Evolutionary conservation across 2,329 filamentous ascomycete species (phyloP).

Genomic region (Fusarium siculi): DNA sequence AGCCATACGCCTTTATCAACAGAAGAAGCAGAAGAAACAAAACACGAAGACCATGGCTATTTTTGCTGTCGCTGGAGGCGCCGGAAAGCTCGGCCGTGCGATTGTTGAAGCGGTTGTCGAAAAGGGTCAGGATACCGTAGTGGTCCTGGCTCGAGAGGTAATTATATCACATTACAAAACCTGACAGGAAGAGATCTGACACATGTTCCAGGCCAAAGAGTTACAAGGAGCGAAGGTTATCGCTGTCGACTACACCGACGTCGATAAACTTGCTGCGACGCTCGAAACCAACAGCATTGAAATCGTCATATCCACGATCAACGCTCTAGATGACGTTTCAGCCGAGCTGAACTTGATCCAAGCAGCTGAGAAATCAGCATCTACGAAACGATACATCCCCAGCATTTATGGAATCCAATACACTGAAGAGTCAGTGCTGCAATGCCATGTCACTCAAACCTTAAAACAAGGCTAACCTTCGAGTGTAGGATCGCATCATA

Average conservation of each 20-base stretch:
- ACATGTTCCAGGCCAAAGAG: background rate
- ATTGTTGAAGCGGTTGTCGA: background rate
- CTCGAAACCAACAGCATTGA: background rate
- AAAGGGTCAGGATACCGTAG: background rate
- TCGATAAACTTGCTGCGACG: background rate
- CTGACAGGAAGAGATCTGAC: background rate
- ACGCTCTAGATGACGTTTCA: background rate
- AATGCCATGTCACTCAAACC: too few relatives aligned
- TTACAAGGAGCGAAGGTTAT: background rate
- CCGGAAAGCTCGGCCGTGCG: background rate
- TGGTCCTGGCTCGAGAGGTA: background rate
- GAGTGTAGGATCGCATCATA: background rate
- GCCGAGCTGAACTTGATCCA: background rate
- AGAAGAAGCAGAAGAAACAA: too few relatives aligned
- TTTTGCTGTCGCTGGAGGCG: background rate
- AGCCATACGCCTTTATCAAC: rapidly evolving
- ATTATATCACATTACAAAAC: rapidly evolving
- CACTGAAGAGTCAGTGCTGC: background rate
- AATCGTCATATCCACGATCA: background rate
- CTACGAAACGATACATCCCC: background rate
- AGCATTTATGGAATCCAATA: background rate
- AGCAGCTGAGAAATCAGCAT: background rate
- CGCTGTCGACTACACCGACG: background rate
- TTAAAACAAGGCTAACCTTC: background rate
- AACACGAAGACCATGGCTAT: background rate